Evolutionary conservation across 1,139 yeast species (phyloP), one percentile per base, ranked within the genome.

Genomic region (Candida albicans): DNA sequence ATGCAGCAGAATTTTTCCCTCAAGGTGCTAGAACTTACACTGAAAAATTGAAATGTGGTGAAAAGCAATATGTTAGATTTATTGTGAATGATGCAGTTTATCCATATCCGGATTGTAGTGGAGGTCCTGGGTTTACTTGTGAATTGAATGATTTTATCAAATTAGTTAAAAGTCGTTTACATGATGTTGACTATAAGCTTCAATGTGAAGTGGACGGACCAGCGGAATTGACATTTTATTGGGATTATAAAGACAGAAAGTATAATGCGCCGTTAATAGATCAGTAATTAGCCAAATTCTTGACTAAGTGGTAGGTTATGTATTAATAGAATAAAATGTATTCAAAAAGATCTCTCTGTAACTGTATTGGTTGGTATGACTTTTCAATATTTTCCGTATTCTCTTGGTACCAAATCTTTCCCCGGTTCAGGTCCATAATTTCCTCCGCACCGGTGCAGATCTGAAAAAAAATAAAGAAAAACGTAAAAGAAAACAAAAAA

Each of bases 111-210:
- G 59, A 58, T 25, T 82, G 87, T 59, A 64, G 66, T 40, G 51
- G 56, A 36, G 85, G 85, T 3, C 83, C 84, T 0, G 83, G 82
- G 0, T 81, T 77, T 57, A 73, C 83, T 7, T 80, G 86, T 63
- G 62, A 70, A 37, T 57, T 79, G 36, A 57, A 64, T 3, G 70
- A 72, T 35, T 82, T 65, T 50, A 61, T 60, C 43, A 47, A 54
- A 1, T 63, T 67, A 41, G 62, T 73, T 25, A 58, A 62, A 12
- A 50, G 54, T 9, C 67, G 72, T 54, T 53, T 72, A 41, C 56
- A 56, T 5, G 66, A 58, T n/a, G 55, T 57, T 35, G 54, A 62
- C 42, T 65, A 62, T 49, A 51, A 48, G 18, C 52, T 63, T 32
- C 68, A 68, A 29, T 75, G 80, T 52, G 53, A 63, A 1, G 63